Conservation (phyloP, 148 eudicot species). For the Spergularia bocconei region DNA sequence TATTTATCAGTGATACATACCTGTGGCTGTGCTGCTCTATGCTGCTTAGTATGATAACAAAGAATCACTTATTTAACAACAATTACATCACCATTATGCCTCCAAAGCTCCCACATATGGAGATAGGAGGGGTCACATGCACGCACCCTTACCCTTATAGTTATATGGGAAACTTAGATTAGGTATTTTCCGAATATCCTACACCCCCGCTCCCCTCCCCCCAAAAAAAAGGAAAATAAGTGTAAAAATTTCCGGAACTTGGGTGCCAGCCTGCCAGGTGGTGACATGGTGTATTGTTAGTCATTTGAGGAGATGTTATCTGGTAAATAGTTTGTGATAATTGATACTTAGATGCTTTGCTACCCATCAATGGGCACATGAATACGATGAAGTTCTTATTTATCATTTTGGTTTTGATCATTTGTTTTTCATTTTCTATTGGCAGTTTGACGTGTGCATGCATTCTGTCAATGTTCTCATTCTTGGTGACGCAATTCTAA, state of each 20-base stretch:
- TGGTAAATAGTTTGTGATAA: too few species aligned
- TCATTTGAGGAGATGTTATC: background rate
- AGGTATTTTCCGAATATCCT: background rate
- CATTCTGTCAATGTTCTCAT: conserved; percentile 15
- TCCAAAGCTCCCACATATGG: too few species aligned
- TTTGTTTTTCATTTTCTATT: background rate
- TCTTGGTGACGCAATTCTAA: conserved; percentile 7
- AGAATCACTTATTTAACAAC: too few species aligned
- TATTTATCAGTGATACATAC: too few species aligned
- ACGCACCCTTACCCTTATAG: too few species aligned
- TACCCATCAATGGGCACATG: background rate
- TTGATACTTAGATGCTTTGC: background rate
- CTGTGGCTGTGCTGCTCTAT: too few species aligned
- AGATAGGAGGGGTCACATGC: too few species aligned
- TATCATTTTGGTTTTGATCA: background rate
- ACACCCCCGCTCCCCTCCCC: background rate
- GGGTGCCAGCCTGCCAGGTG: background rate
- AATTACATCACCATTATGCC: too few species aligned
- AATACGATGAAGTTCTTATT: background rate
- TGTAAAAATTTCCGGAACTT: background rate
- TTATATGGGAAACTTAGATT: too few species aligned
- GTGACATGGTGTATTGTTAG: background rate
- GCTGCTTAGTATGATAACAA: too few species aligned
- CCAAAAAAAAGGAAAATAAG: background rate
- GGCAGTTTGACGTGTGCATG: conserved; percentile 18